Percentiles rank a stretch among this genome's conserved stretches.
Evolutionary conservation across 1,284 basidiomycete genomes (phyloP).

Genomic region (Trichosporon coremiiforme): DNA sequence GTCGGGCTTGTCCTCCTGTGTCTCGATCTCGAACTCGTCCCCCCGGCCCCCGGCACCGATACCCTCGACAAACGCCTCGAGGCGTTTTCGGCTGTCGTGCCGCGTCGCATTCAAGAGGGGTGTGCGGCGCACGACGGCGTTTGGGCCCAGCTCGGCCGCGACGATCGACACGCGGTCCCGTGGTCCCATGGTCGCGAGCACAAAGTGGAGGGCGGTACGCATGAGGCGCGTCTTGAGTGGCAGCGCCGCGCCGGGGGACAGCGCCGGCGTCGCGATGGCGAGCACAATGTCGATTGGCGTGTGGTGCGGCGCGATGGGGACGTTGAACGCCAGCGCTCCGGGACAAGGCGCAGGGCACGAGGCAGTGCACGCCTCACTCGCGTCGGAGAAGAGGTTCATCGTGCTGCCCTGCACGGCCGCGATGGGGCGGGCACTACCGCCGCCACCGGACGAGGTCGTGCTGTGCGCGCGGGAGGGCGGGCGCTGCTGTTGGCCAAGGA

Average conservation of each 20-base stretch:
- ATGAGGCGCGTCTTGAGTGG: conserved; percentile 80
- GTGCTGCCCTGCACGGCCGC: neutral
- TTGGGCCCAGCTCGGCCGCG: conserved; percentile 76
- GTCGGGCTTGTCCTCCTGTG: conserved; percentile 80
- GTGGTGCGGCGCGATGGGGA: conserved; percentile 68
- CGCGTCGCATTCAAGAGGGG: conserved; percentile 78
- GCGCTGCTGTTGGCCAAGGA: conserved; percentile 26
- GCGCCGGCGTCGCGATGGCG: conserved; percentile 81
- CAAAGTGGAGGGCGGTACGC: conserved; percentile 78
- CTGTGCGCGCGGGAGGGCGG: conserved; percentile 31
- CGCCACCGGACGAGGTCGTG: neutral
- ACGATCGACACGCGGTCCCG: conserved; percentile 82
- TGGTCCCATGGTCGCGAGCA: conserved; percentile 70
- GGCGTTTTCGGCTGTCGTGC: conserved; percentile 66
- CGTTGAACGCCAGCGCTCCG: conserved; percentile 41
- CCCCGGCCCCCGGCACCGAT: conserved; percentile 59
- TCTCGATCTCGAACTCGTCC: conserved; percentile 67
- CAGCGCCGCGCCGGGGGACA: conserved; percentile 64
- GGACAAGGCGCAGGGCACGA: conserved; percentile 23
- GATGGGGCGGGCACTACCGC: neutral
- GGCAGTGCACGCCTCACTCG: conserved; percentile 14
- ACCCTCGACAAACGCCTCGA: conserved; percentile 76
- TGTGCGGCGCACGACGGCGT: conserved; percentile 78
- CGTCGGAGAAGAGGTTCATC: conserved; percentile 5
- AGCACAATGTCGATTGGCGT: conserved; percentile 89